Base-by-base conservation (phyloP, 495 filamentous ascomycete species). In the Rostrohypoxylon terebratum region DNA sequence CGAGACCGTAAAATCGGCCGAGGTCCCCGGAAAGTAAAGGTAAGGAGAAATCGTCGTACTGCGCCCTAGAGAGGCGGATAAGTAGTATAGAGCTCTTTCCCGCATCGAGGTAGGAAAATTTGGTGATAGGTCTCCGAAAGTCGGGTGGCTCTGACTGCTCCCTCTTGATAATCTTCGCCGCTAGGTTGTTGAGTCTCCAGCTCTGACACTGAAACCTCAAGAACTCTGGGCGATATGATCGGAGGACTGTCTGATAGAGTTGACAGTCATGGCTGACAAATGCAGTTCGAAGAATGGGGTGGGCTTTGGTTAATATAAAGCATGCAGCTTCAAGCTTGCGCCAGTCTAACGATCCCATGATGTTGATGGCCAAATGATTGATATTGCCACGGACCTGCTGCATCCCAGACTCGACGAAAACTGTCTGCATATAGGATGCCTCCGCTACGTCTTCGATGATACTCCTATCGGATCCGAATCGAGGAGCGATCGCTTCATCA, bases 351-450 rank as follows among this genome's bases (percentile, higher is more conserved):
- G 77, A 64, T 0, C 83, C 83, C 9, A 73, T 76, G 58, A 83
- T 81, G 66, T 75, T 83, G 68, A 85, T 80, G 28, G 78, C 70
- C 8, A 85, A 73, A 66, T 83, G 83, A 72, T 83, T 81, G 70
- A 84, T 74, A 59, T 82, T 81, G 1, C 81, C 79, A 8, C 78
- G 73, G 28, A 71, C 77, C 4, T 74, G 72, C 11, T 83, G 75
- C 82, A 83, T 84, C 28, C 78, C 83, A 10, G 82, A 81, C 76
- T 85, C 83, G 44, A 85, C 77, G 64, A 80, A 80, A 45, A 77
- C 76, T 33, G 83, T 81, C 71, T 85, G 83, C 1, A 80, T 71
- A 1, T 81, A 78, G 0, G 83, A 79, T 18, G 83, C 81, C 65
- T 84, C 81, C 6, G 81, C 79, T 9, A 79, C 79, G 51, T 83